Conservation (phyloP, 2,329 filamentous ascomycete genomes). For the Saccharata proteae region DNA sequence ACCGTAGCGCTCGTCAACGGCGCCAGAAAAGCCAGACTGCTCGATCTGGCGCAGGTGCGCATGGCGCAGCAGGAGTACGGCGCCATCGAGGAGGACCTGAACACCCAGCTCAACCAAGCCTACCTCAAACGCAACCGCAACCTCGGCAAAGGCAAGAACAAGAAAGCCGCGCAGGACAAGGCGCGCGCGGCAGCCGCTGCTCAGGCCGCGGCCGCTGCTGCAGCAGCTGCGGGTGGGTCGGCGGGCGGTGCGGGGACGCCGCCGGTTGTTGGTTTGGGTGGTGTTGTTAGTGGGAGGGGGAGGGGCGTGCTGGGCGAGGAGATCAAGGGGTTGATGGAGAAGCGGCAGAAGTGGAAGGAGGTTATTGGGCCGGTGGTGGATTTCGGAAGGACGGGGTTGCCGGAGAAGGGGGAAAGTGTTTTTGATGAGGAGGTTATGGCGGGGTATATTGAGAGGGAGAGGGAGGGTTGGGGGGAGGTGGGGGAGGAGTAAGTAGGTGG, state of each 20-base stretch:
- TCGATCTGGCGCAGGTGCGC: constrained; percentile 78
- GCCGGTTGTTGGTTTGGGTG: no score
- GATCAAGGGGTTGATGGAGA: constrained; percentile 85
- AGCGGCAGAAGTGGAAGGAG: constrained; percentile 77
- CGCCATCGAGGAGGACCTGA: constrained; percentile 92
- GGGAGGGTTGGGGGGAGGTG: constrained; percentile 72
- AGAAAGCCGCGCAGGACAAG: constrained; percentile 61
- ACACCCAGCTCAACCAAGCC: constrained; percentile 85
- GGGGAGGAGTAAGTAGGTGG: constrained; percentile 41
- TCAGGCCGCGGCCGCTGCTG: no score
- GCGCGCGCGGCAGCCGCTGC: constrained; percentile 49
- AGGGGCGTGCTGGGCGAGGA: constrained; percentile 67
- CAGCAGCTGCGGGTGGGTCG: constrained; percentile 37
- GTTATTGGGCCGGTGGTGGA: constrained; percentile 86
- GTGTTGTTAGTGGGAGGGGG: no score
- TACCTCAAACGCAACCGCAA: constrained; percentile 93
- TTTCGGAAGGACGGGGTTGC: constrained; percentile 65
- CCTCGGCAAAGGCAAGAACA: constrained; percentile 79
- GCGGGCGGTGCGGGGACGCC: constrained; percentile 1
- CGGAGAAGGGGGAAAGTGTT: constrained; percentile 61
- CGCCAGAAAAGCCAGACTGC: constrained; percentile 73
- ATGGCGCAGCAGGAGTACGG: constrained; percentile 96
- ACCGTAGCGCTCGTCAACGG: constrained; percentile 81
- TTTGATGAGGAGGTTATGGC: constrained; percentile 66
- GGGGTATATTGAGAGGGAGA: constrained; percentile 60